Conservation (phyloP, 768 basidiomycete genomes). For the Pleurotus tuber-regium region DNA sequence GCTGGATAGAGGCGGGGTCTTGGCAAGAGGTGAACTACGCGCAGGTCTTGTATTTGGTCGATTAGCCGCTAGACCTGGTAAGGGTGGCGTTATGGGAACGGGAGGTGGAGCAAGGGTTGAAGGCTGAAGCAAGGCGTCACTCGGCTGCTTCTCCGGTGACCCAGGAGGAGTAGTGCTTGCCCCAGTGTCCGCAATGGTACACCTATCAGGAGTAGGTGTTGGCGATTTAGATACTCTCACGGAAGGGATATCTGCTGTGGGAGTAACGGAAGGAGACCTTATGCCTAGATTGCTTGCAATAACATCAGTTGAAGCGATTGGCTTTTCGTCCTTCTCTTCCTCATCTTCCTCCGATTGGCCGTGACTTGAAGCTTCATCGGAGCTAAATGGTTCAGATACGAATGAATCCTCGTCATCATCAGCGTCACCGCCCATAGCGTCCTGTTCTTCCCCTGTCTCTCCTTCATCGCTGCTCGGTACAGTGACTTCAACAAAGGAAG, state of each 20-base stretch:
- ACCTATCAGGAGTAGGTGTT: conserved; percentile 21
- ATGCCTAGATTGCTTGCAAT: no score
- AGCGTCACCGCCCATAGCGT: no score
- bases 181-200: conserved; percentile 33
- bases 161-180: conserved; percentile 63
- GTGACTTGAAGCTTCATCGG: conserved; percentile 26
- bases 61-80: conserved; percentile 47
- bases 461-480: conserved; percentile 23
- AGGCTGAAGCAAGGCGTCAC: conserved; percentile 38
- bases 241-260: conserved; percentile 48
- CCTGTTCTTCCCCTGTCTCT: conserved; percentile 30
- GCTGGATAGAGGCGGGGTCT: conserved; percentile 38
- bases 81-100: conserved; percentile 30
- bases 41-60: conserved; percentile 63
- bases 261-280: conserved; percentile 58
- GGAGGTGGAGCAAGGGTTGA: conserved; percentile 27
- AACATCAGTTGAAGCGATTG: conserved; percentile 14
- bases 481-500: conserved; percentile 49
- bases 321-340: conserved; percentile 14
- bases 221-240: conserved; percentile 18
- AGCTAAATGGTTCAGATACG: conserved; percentile 23
- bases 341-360: conserved; percentile 21
- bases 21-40: conserved; percentile 78
- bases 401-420: conserved; percentile 20
- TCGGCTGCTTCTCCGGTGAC: conserved; percentile 49